These are phyloP conservation scores for Diplodia scrobiculata DNA, from an alignment of 2,329 filamentous ascomycete species.

Conservation along the genomic window DNA sequence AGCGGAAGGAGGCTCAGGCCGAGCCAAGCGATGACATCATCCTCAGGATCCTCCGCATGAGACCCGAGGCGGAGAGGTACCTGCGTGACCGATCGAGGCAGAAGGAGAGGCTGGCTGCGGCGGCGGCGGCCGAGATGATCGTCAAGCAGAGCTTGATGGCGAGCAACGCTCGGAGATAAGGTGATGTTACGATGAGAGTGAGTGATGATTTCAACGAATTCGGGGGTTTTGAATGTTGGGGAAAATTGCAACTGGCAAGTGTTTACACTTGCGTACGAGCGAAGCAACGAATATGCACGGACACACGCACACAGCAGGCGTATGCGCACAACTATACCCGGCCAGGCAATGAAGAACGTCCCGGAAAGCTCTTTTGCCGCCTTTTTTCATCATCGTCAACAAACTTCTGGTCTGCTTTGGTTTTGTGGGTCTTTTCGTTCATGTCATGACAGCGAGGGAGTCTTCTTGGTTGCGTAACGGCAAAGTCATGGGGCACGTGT, in stretches of 20 bases:
- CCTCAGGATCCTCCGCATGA: constrained; percentile 88
- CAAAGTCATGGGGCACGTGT: constrained; percentile 1
- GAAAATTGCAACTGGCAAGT: constrained; percentile 19
- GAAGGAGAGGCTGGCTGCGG: constrained; percentile 87
- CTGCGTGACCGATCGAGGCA: constrained; percentile 88
- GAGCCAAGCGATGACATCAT: constrained; percentile 99
- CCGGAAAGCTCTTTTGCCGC: constrained; percentile 6
- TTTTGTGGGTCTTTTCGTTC: constrained; percentile 9
- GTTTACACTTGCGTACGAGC: constrained; percentile 8
- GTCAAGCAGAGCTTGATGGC: constrained; percentile 77
- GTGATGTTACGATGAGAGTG: background rate
- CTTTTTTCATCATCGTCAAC: constrained; percentile 8
- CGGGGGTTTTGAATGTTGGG: background rate
- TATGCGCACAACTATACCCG: constrained; percentile 17
- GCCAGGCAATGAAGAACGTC: constrained; percentile 22
- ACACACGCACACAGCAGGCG: constrained; percentile 20
- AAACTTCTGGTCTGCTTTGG: constrained; percentile 20
- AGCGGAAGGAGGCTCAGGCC: constrained; percentile 90
- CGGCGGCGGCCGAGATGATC: constrained; percentile 89
- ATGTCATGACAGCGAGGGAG: constrained; percentile 18
- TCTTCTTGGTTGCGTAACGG: constrained; percentile 11
- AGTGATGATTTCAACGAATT: background rate
- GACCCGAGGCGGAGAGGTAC: constrained; percentile 84
- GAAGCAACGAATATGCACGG: constrained; percentile 4
- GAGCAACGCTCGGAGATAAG: constrained; percentile 23